phyloP scores from a whole-genome alignment of 202 grass and related monocot species.

The Dendrocalamus latiflorus region DNA sequence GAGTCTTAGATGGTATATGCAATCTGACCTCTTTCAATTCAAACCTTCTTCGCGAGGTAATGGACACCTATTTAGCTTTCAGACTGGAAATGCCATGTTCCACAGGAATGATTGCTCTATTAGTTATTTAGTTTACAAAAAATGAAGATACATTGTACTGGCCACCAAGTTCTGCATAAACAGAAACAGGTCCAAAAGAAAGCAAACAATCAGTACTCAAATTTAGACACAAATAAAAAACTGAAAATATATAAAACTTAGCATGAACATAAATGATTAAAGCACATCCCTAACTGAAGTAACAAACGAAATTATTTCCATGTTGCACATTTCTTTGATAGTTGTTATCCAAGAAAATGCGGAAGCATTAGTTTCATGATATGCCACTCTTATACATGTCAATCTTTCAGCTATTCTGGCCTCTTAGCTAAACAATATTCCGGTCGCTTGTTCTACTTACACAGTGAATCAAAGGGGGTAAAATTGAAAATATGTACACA shows the following conservation, averaged over 20 bases:
- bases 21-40: background rate
- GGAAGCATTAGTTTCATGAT: background rate
- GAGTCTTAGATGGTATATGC: background rate
- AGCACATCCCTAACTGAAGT: conserved; percentile 3
- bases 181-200: background rate
- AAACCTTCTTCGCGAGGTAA: background rate
- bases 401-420: background rate
- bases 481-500: background rate
- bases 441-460: no score
- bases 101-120: no score
- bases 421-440: background rate
- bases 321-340: background rate
- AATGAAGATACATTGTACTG: background rate
- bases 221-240: background rate
- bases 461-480: background rate
- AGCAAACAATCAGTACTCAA: background rate
- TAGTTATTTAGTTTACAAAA: no score
- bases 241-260: background rate
- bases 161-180: conserved; percentile 29
- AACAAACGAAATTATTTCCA: background rate
- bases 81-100: background rate
- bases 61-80: background rate
- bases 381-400: background rate
- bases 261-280: background rate
- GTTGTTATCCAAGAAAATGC: background rate